Conservation (phyloP, 2,329 filamentous ascomycete species). For the Allantophomopsis cytisporea region DNA sequence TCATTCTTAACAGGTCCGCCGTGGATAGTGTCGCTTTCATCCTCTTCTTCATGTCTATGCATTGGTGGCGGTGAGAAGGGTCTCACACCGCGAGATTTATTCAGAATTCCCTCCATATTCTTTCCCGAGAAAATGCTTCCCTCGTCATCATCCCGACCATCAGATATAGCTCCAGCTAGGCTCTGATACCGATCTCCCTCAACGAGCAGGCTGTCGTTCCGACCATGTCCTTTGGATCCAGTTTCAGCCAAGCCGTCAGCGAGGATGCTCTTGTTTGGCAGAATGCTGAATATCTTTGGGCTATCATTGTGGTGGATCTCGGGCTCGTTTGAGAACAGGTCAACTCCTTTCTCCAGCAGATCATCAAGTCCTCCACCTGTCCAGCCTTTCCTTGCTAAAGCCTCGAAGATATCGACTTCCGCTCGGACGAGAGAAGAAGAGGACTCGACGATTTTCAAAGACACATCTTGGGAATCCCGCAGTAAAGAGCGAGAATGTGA, state of each 20-base stretch:
- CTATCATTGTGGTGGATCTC: conserved; percentile 19
- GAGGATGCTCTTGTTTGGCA: conserved; percentile 50
- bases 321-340: conserved; percentile 38
- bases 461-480: conserved; percentile 51
- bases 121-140: conserved; percentile 39
- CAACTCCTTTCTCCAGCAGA: conserved; percentile 47
- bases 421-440: conserved; percentile 52
- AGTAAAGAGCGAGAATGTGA: conserved; percentile 45
- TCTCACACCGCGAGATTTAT: conserved; percentile 36
- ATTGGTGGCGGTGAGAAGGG: conserved; percentile 45
- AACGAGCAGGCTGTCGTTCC: conserved; percentile 40
- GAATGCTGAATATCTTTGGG: conserved; percentile 47
- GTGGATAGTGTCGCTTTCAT: background rate
- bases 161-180: conserved; percentile 31
- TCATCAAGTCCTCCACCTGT: conserved; percentile 53
- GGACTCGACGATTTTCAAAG: conserved; percentile 46
- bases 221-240: conserved; percentile 20
- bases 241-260: conserved; percentile 29
- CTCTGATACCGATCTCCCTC: conserved; percentile 43
- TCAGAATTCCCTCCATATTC: conserved; percentile 21
- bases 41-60: conserved; percentile 4
- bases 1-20: background rate
- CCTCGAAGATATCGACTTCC: conserved; percentile 58
- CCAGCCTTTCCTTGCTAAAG: conserved; percentile 54
- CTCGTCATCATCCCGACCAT: conserved; percentile 22